Evolutionary conservation across 1,284 basidiomycete species (phyloP).

Genomic region (Ustilago crameri): DNA sequence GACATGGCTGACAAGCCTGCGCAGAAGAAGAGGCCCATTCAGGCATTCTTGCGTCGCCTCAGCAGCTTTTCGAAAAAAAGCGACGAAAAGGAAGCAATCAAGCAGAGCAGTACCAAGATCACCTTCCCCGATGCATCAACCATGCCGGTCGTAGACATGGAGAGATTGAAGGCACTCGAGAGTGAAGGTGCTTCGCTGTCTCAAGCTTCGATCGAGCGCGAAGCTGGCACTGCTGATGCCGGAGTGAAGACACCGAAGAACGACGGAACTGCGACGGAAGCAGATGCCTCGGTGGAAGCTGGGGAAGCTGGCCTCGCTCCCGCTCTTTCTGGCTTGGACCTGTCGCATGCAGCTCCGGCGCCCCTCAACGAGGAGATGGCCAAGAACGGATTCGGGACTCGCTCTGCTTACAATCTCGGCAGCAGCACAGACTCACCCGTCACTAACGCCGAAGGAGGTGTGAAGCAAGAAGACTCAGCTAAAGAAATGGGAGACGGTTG

Average conservation of each 20-base stretch:
- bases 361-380: slow-evolving; percentile 45
- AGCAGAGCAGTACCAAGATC: slow-evolving; percentile 22
- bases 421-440: neutral
- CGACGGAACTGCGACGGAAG: too few relatives aligned
- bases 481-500: slow-evolving; percentile 13
- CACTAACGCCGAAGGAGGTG: neutral
- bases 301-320: slow-evolving; percentile 11
- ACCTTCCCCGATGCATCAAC: slow-evolving; percentile 32
- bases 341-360: slow-evolving; percentile 26
- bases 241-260: neutral
- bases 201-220: neutral
- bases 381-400: slow-evolving; percentile 43
- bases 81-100: slow-evolving; percentile 12
- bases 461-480: neutral
- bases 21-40: slow-evolving; percentile 26
- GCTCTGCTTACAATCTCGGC: slow-evolving; percentile 33
- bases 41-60: slow-evolving; percentile 38
- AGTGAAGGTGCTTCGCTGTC: neutral
- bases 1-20: slow-evolving; percentile 8
- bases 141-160: slow-evolving; percentile 42
- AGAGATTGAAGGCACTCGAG: slow-evolving; percentile 31
- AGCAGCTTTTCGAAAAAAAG: slow-evolving; percentile 43
- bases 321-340: slow-evolving; percentile 11
- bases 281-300: too few relatives aligned
- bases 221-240: neutral